Percentiles rank a stretch among this genome's conserved stretches.
Conservation (phyloP, 106 monocot genomes). For the Vanilla planifolia region DNA sequence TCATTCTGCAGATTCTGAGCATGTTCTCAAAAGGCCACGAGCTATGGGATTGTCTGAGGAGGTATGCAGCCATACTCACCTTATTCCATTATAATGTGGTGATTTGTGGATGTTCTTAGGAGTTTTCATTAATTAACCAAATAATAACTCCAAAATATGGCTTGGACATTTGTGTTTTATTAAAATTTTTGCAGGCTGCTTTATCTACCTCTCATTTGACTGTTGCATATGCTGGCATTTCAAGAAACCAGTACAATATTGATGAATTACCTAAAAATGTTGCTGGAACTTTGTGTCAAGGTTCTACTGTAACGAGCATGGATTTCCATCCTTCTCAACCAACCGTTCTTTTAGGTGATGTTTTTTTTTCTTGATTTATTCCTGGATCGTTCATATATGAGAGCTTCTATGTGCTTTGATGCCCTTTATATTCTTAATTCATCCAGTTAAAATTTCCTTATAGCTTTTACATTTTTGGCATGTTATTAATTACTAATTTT, state of each 20-base stretch:
- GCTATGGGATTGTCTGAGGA: slow-evolving; percentile 49
- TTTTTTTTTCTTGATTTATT: not conserved
- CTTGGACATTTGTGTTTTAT: slow-evolving; percentile 1
- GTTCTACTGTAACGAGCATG: slow-evolving; percentile 40
- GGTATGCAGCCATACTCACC: slow-evolving; percentile 25
- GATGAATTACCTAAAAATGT: slow-evolving; percentile 41
- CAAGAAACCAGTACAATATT: slow-evolving; percentile 9
- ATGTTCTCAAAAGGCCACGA: slow-evolving; percentile 47
- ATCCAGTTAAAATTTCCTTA: not conserved
- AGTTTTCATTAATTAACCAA: no score
- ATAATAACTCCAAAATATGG: not conserved
- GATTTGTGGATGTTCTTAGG: no score
- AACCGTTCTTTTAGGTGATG: slow-evolving; percentile 35
- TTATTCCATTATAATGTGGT: not conserved
- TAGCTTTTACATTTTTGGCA: not conserved
- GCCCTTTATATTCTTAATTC: not conserved
- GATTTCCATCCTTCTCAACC: slow-evolving; percentile 47
- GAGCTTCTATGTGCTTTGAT: no score
- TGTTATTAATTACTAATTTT: slow-evolving; percentile 7
- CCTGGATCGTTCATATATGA: no score
- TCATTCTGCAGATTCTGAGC: slow-evolving; percentile 61
- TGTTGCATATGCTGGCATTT: slow-evolving; percentile 18
- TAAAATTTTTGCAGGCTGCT: slow-evolving; percentile 21
- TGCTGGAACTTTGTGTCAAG: slow-evolving; percentile 24
- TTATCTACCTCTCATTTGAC: slow-evolving; percentile 15